Base-by-base conservation (phyloP, 2,329 filamentous ascomycete species). In the Seiridium unicorne region DNA sequence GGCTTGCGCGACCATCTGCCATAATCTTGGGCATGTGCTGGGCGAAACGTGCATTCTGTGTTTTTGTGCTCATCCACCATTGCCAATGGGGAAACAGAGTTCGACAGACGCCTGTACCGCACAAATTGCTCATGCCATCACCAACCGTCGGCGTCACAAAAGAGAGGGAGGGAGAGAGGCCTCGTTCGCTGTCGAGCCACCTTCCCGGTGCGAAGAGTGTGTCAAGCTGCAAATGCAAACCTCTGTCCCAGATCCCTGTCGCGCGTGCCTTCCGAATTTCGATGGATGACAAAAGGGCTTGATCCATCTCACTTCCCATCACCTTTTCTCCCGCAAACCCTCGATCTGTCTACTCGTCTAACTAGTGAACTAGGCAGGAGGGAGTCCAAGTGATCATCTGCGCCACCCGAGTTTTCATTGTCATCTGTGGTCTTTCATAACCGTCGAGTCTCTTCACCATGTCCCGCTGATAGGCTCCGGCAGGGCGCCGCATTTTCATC, bases 381-480 rank as follows among this genome's bases (percentile, higher is more conserved):
- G 40, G 44, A 26, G 32, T 31, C 34, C 18, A 11, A 38, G 40
- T 35, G 10, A 32, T 46, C 44, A 6, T 44, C 32, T 54, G 44
- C 13, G 6, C 7, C 31, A 26, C 40, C 26, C 11, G 51, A 51
- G 49, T 56, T 56, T n/a, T 47, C 26, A 32, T 36, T 59, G 47
- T 59, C 42, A 59, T 61, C 57, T 59, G 60, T 26, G 18, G 18
- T 26, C 18, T 55, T 42, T 58, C 60, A 58, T 55, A 34, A 44
- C 35, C 35, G 53, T 31, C n/a, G 31, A 32, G 7, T 18, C 18
- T 32, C 38, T 10, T 55, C 53, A 32, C 31, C 36, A 40, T 32
- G 32, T 42, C 53, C 31, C 40, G 34, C 40, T 46, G 42, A 51
- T 48, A 51, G 26, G 44, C 34, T 40, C 55, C 55, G n/a, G 44